Percentiles rank a stretch among this genome's conserved stretches.
These are phyloP conservation scores for Crucibulum laeve DNA, from an alignment of 768 basidiomycete genomes.

Conservation along the genomic window DNA sequence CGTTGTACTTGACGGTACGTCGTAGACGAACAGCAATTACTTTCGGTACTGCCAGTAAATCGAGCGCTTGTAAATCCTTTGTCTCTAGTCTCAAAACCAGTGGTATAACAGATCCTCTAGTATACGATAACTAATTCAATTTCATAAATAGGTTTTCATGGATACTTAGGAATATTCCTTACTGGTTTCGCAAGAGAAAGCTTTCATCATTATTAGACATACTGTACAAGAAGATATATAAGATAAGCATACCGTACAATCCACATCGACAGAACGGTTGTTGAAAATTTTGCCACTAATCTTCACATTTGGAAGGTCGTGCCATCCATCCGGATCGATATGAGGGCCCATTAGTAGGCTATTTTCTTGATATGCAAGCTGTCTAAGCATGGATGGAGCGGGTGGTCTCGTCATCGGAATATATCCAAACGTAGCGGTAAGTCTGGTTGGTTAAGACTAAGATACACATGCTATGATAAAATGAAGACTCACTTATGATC, in stretches of 20 bases:
- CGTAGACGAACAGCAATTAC: conserved; percentile 27
- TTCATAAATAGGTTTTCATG: neutral
- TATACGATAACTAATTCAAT: conserved; percentile 30
- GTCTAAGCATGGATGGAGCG: conserved; percentile 25
- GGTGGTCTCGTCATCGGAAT: conserved; percentile 26
- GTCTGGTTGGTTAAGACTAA: conserved; percentile 11
- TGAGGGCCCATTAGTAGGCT: conserved; percentile 29
- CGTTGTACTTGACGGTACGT: conserved; percentile 17
- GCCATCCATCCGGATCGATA: conserved; percentile 37
- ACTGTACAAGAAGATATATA: neutral
- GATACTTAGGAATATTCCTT: conserved; percentile 7
- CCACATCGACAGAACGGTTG: conserved; percentile 20
- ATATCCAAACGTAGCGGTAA: conserved; percentile 24
- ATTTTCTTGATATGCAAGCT: conserved; percentile 29
- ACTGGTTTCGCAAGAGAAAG: conserved; percentile 37
- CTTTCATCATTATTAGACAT: conserved; percentile 14
- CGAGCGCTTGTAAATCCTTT: conserved; percentile 27
- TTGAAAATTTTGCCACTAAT: conserved; percentile 25
- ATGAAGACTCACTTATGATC: conserved; percentile 26
- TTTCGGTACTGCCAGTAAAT: conserved; percentile 26
- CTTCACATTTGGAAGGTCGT: conserved; percentile 16
- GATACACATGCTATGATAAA: neutral
- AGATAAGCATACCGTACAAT: conserved; percentile 25
- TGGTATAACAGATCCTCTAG: conserved; percentile 35
- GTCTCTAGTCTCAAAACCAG: conserved; percentile 25